These are phyloP conservation scores for Penicillium sp. DNA, from an alignment of 2,329 filamentous ascomycete species.

Conservation along the genomic window DNA sequence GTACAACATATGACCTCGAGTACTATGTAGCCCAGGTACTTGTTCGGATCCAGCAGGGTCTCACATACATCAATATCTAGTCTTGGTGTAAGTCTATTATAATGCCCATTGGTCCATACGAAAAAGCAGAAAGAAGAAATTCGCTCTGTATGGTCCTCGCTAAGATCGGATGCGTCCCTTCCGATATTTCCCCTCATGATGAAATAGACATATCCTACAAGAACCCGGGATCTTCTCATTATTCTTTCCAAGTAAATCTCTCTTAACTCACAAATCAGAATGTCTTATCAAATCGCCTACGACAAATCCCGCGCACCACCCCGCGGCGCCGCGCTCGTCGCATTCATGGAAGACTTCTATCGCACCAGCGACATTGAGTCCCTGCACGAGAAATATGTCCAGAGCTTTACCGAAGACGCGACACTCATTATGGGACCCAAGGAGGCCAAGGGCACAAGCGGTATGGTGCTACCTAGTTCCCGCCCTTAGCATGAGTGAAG, in stretches of 20 bases:
- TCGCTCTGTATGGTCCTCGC: not conserved
- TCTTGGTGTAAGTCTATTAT: not conserved
- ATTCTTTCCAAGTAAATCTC: not conserved
- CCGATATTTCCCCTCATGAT: slow-evolving; percentile 18
- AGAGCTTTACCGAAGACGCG: slow-evolving; percentile 34
- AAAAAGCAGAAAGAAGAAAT: not conserved
- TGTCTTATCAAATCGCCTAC: slow-evolving; percentile 35
- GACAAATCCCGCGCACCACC: slow-evolving; percentile 25
- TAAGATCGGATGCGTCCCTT: slow-evolving; percentile 21
- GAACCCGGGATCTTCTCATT: not conserved
- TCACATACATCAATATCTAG: not conserved
- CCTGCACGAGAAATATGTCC: slow-evolving; percentile 35
- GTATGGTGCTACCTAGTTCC: slow-evolving; percentile 19
- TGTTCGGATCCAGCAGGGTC: not conserved
- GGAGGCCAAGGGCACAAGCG: slow-evolving; percentile 30
- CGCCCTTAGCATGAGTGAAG: not conserved
- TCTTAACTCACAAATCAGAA: slow-evolving; percentile 15
- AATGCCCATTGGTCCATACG: not conserved
- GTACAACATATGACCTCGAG: not conserved
- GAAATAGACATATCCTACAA: slow-evolving; percentile 5
- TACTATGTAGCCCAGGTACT: not conserved
- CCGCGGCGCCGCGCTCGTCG: slow-evolving; percentile 24
- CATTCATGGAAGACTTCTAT: slow-evolving; percentile 39
- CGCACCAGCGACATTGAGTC: slow-evolving; percentile 35
- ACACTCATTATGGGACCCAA: slow-evolving; percentile 41